phyloP scores from a whole-genome alignment of 495 filamentous ascomycete species.

The Tuber microsphaerosporum region DNA sequence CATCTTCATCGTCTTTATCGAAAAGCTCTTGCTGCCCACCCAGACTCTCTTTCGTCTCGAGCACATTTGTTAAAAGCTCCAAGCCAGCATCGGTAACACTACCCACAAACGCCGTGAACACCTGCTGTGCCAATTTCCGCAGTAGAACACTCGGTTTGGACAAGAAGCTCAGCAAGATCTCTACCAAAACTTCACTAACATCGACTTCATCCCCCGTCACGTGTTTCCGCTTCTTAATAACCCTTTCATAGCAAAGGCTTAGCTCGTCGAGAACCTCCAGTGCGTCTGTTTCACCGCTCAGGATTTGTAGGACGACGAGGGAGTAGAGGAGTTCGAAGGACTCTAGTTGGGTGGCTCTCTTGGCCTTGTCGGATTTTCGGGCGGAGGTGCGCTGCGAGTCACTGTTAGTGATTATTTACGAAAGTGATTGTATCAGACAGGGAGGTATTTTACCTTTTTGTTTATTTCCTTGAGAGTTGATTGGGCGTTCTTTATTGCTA shows the following conservation, averaged over 20 bases:
- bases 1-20: conserved; percentile 63
- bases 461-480: conserved; percentile 62
- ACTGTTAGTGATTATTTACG: background rate
- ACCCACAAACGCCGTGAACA: conserved; percentile 70
- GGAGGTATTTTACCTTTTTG: conserved; percentile 47
- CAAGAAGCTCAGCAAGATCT: conserved; percentile 78
- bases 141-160: conserved; percentile 79
- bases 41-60: conserved; percentile 71
- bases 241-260: conserved; percentile 60
- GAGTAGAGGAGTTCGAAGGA: conserved; percentile 77
- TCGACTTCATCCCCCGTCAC: conserved; percentile 48
- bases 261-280: conserved; percentile 67
- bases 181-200: conserved; percentile 68
- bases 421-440: background rate
- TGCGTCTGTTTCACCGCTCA: conserved; percentile 78
- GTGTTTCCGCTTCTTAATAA: conserved; percentile 31
- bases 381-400: conserved; percentile 5
- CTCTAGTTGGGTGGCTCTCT: conserved; percentile 42
- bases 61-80: conserved; percentile 63
- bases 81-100: conserved; percentile 65
- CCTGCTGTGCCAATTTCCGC: conserved; percentile 76
- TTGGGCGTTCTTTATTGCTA: conserved; percentile 56
- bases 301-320: conserved; percentile 79
- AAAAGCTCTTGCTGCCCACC: conserved; percentile 82
- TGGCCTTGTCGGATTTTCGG: conserved; percentile 7